phyloP scores from a whole-genome alignment of 2,329 filamentous ascomycete genomes.

The Neofusicoccum sp. region DNA sequence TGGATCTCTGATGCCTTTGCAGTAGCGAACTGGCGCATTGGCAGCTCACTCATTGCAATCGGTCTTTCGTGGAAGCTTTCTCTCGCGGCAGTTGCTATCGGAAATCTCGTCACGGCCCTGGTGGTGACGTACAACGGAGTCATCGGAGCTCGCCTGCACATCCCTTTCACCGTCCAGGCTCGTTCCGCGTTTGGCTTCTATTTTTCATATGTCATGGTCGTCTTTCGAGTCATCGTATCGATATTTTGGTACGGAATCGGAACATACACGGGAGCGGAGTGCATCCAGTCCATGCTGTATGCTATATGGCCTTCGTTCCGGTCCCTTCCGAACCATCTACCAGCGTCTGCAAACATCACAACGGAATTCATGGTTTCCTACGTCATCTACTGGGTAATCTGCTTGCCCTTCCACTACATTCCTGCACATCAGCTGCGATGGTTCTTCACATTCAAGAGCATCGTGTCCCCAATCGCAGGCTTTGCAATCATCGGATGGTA shows the following conservation, averaged over 20 bases:
- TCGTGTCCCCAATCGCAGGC: conserved; percentile 23
- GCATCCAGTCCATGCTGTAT: conserved; percentile 27
- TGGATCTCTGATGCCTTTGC: conserved; percentile 11
- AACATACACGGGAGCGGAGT: conserved; percentile 30
- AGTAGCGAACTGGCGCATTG: background rate
- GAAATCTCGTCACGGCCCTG: background rate
- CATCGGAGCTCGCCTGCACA: conserved; percentile 1
- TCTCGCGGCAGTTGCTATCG: background rate
- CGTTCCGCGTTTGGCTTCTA: background rate
- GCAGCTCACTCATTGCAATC: conserved; percentile 1
- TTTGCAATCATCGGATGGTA: conserved; percentile 20
- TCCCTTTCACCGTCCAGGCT: conserved; percentile 7
- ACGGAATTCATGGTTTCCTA: conserved; percentile 22
- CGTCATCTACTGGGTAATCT: conserved; percentile 24
- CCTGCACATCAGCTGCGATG: conserved; percentile 22
- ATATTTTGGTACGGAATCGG: conserved; percentile 37
- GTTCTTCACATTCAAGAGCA: conserved; percentile 25
- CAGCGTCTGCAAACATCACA: conserved; percentile 24
- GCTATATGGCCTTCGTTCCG: conserved; percentile 25
- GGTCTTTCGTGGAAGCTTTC: conserved; percentile 11
- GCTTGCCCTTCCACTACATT: conserved; percentile 25
- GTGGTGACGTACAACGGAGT: conserved; percentile 6
- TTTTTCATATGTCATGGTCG: conserved; percentile 21
- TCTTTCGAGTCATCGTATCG: conserved; percentile 34
- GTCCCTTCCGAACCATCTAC: conserved; percentile 20